Conservation (phyloP, 78 protist species). For the slime mould (Dictyostelium discoideum) region DNA sequence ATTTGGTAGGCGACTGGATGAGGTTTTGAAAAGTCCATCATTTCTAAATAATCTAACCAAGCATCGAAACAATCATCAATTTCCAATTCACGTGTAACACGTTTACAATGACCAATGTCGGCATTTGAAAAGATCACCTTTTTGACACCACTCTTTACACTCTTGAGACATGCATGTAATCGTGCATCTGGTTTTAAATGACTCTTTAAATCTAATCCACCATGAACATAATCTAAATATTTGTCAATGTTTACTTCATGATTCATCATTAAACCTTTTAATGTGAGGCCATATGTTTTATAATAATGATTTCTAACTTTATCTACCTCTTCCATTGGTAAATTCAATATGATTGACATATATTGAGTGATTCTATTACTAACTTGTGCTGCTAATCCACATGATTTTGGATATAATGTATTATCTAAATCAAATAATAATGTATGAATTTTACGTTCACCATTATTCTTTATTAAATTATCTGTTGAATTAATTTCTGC, state of each 20-base stretch:
- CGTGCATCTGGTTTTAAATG: conserved; percentile 21
- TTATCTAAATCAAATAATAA: conserved; percentile 79
- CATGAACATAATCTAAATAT: conserved; percentile 70
- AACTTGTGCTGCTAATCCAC: conserved; percentile 66
- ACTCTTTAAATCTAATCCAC: conserved; percentile 54
- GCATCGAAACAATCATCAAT: conserved; percentile 40
- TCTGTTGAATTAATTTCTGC: not conserved
- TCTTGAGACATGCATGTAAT: not conserved
- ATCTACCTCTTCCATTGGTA: conserved; percentile 58
- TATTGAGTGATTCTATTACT: conserved; percentile 34
- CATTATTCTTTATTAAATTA: not conserved
- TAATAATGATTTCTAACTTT: conserved; percentile 57
- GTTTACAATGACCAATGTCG: conserved; percentile 52
- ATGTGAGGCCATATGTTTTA: conserved; percentile 63
- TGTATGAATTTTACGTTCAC: conserved; percentile 51
- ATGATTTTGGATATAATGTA: conserved; percentile 72
- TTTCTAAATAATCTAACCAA: conserved; percentile 46
- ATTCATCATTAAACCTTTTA: conserved; percentile 61
- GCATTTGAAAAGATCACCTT: conserved; percentile 48
- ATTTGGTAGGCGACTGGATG: conserved; percentile 70
- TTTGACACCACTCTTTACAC: conserved; percentile 20
- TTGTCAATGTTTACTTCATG: conserved; percentile 42
- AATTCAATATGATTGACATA: conserved; percentile 4
- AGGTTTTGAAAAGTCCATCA: conserved; percentile 62
- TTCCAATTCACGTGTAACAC: conserved; percentile 44